Evolutionary conservation across 73 alveolate species (phyloP), one percentile per base, ranked within the genome.

Genomic region (Diophrys appendiculata): DNA sequence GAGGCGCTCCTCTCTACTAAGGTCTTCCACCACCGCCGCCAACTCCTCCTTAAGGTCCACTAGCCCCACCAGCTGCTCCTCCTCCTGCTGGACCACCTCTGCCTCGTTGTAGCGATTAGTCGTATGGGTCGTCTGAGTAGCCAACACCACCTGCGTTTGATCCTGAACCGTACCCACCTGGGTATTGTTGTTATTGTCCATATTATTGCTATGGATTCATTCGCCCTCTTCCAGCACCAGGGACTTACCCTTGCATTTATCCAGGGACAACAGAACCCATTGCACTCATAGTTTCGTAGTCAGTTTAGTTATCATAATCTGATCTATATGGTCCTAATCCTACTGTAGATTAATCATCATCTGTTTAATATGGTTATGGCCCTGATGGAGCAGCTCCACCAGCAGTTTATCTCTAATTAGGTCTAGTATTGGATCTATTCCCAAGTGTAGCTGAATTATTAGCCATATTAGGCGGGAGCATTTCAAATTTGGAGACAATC

Each of bases 401-500:
- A 18, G 18, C n/a, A 18, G 60, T 5, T 43, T 18, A 5, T 11
- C 18, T 43, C n/a, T 43, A 18, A 43, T 5, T 11, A 5, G 5
- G 60, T 5, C 60, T 5, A 43, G 60, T 5, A 43, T 5, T 11
- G n/a, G 5, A 18, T 5, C 60, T 5, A 43, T 5, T 18, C 5
- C 60, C 60, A 43, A 43, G 60, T 11, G 60, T 5, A 43, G 60
- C 60, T 11, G 60, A 43, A 11, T 5, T 11, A 18, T 43, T 43
- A 43, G 60, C 60, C 60, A 43, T 43, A 26, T 72, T 29, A n/a
- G 89, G 89, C 0, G 93, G 93, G 0, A 80, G 74, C 93, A 86
- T 86, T 77, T 86, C 93, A 65, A 86, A 86, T 73, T 86, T 86
- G 33, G 74, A 69, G 14, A 86, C 89, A 23, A 86, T 86, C 64